A percentile compares a stretch with the other conserved stretches of the same genome.
Conservation (phyloP, 108 stramenopile genomes). For the Cyclotella baltica region DNA sequence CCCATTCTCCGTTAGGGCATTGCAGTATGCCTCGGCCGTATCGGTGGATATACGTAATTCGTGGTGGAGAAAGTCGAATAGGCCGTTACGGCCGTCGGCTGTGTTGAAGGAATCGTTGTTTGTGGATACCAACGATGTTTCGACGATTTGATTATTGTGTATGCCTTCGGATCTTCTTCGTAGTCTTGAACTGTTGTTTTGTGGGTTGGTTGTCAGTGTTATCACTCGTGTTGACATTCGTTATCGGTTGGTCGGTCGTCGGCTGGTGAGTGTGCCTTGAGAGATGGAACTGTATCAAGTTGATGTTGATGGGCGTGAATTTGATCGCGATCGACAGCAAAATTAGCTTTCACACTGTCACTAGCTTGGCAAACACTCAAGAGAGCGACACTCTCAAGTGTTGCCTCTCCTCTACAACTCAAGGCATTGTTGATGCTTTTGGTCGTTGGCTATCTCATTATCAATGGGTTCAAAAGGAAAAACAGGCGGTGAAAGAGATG, state of each 20-base stretch:
- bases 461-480: neutral
- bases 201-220: conserved; percentile 2
- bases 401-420: neutral
- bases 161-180: conserved; percentile 13
- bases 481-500: neutral
- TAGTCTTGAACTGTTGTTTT: neutral
- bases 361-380: no score
- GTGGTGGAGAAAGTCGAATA: conserved; percentile 47
- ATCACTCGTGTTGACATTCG: conserved; percentile 20
- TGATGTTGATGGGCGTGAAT: neutral
- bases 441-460: conserved; percentile 6
- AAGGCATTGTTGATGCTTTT: neutral
- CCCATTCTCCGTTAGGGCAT: conserved; percentile 45
- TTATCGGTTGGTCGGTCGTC: neutral
- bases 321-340: neutral
- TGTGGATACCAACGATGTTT: neutral
- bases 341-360: no score
- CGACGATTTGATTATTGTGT: conserved; percentile 3
- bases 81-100: conserved; percentile 21
- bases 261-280: neutral
- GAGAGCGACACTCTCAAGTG: neutral
- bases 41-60: conserved; percentile 50
- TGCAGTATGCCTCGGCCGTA: conserved; percentile 39
- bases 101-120: conserved; percentile 21
- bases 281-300: no score